Evolutionary conservation across 345 rosid species (phyloP), one percentile per base, ranked within the genome.

Genomic region (Murraya koenigii): DNA sequence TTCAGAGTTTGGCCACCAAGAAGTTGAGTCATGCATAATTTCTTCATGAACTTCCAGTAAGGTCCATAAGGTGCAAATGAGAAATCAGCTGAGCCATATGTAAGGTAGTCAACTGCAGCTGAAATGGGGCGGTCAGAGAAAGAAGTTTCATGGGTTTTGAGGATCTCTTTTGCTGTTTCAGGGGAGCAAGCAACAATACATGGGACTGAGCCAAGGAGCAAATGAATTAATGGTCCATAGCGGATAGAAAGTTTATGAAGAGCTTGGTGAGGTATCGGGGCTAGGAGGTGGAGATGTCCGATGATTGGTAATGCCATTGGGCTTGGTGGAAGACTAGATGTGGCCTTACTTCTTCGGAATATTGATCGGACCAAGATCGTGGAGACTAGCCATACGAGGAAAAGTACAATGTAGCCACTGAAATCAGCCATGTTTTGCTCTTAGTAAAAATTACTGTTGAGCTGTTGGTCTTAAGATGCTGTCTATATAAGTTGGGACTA

Each of bases 21-120:
- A 41, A 90, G 86, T 14, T 88, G 82, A 9, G 86, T 52, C 88
- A 84, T 81, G 75, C 87, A 84, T n/a, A 88, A 75, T 71, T 90
- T 88, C 85, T 88, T 90, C 90, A 87, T 83, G 86, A 88, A 90
- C 87, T 86, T 87, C 94, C 94, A 90, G 63, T 87, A 88, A n/a
- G 87, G 79, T 44, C 91, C 93, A 9, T 87, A 85, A 7, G 90
- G 93, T 36, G 93, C 79, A 58, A 88, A 90, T 7, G 83, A 49
- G 79, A 90, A 88, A 80, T 81, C 88, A 30, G 84, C 79, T 1
- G 91, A 88, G 59, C 90, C 89, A 64, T 90, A 88, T 2, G 91
- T 85, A 33, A 87, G 90, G 81, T 75, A 84, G 75, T 90, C 91
- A 5, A 85, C 83, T 0, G 87, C 88, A 2, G 76, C 62, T 3